A percentile compares a stretch with the other conserved stretches of the same genome.
These are phyloP conservation scores for Talaromyces amestolkiae DNA, from an alignment of 2,329 filamentous ascomycete genomes.

Conservation along the genomic window DNA sequence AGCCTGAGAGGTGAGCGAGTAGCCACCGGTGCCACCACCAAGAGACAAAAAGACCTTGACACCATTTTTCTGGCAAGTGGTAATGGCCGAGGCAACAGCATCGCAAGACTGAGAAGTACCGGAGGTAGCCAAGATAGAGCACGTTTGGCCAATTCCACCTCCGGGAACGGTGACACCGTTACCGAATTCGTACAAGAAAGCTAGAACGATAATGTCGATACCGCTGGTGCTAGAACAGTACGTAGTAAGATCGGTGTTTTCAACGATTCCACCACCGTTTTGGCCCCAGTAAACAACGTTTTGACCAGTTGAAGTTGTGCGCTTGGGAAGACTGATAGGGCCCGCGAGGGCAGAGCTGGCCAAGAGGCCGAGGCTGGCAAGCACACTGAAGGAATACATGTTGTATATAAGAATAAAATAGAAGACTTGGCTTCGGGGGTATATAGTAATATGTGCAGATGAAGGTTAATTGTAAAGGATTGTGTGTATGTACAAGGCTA, in stretches of 20 bases:
- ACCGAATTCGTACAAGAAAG: conserved; percentile 46
- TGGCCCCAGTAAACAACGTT: conserved; percentile 19
- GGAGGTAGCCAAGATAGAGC: not conserved
- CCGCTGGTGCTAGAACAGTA: conserved; percentile 42
- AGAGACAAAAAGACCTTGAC: conserved; percentile 49
- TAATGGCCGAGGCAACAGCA: conserved; percentile 41
- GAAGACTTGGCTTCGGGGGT: not conserved
- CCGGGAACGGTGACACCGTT: conserved; percentile 16
- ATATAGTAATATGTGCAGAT: conserved; percentile 10
- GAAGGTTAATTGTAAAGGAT: conserved; percentile 8
- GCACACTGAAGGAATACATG: conserved; percentile 12
- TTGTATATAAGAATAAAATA: not conserved
- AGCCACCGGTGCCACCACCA: conserved; percentile 43
- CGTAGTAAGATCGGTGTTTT: conserved; percentile 12
- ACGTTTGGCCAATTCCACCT: conserved; percentile 10
- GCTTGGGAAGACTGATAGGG: conserved; percentile 11
- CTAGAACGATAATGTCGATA: conserved; percentile 46
- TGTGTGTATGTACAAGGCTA: conserved; percentile 4
- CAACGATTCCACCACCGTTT: conserved; percentile 17
- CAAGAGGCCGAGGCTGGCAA: conserved; percentile 11
- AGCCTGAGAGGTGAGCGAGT: conserved; percentile 33
- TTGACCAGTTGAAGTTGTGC: conserved; percentile 8
- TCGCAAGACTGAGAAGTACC: conserved; percentile 33
- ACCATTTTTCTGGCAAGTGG: conserved; percentile 43
- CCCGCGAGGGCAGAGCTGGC: conserved; percentile 9